phyloP scores from a whole-genome alignment of 371 early-diverging fungal species.

The Circinella minor region DNA sequence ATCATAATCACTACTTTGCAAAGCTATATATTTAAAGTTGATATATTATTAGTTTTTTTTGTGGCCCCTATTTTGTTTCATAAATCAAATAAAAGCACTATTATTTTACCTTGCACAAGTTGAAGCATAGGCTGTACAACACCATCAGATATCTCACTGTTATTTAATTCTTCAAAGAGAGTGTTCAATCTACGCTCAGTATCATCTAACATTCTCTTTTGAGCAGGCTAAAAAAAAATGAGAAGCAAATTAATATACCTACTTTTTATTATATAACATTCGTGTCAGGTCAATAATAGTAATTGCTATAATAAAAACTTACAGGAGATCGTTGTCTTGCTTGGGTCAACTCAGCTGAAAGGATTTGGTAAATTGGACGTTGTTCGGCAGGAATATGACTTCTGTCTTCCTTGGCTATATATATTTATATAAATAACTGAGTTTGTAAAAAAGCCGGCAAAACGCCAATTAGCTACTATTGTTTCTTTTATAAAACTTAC shows the following conservation, averaged over 20 bases:
- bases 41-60: neutral
- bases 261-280: too few species aligned
- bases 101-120: slow-evolving; percentile 58
- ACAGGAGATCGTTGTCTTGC: slow-evolving; percentile 60
- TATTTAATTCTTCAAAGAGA: slow-evolving; percentile 81
- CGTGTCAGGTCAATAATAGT: neutral
- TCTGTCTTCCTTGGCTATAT: slow-evolving; percentile 73
- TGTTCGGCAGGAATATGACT: slow-evolving; percentile 77
- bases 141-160: slow-evolving; percentile 59
- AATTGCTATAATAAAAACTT: slow-evolving; percentile 21
- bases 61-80: neutral
- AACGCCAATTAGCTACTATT: neutral
- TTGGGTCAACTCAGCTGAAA: slow-evolving; percentile 51
- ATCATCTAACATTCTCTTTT: slow-evolving; percentile 75
- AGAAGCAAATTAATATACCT: too few species aligned
- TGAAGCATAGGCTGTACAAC: slow-evolving; percentile 60
- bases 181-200: slow-evolving; percentile 71
- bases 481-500: slow-evolving; percentile 20
- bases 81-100: too few species aligned
- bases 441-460: neutral
- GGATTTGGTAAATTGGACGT: slow-evolving; percentile 58
- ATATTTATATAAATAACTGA: neutral
- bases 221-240: slow-evolving; percentile 52
- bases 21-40: slow-evolving; percentile 7
- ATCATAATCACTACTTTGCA: slow-evolving; percentile 27